Evolutionary conservation across 768 basidiomycete species (phyloP).

Genomic region (Naganishia friedmannii): DNA sequence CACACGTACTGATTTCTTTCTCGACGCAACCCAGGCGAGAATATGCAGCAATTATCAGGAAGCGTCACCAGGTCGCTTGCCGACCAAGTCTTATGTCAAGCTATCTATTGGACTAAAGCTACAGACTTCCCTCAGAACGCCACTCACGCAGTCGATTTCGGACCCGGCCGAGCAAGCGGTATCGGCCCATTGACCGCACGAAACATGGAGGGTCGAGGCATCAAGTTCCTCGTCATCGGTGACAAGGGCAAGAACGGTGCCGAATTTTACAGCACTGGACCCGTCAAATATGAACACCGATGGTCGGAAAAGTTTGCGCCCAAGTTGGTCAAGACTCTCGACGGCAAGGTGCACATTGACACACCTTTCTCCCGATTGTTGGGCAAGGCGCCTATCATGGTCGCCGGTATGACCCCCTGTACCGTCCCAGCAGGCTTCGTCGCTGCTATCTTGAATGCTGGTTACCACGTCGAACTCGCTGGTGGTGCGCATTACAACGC

Average conservation of each 20-base stretch:
- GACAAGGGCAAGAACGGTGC: constrained; percentile 83
- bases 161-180: constrained; percentile 88
- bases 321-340: constrained; percentile 79
- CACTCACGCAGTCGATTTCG: constrained; percentile 94
- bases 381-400: constrained; percentile 98
- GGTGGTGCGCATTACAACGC: constrained; percentile 97
- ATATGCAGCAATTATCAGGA: constrained; percentile 66
- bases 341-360: constrained; percentile 87
- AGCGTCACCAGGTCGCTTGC: constrained; percentile 84
- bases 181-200: constrained; percentile 86
- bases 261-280: constrained; percentile 70
- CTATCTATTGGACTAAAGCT: constrained; percentile 89
- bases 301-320: constrained; percentile 90
- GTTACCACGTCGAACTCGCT: constrained; percentile 93
- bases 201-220: constrained; percentile 88
- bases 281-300: constrained; percentile 74
- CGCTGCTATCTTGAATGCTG: constrained; percentile 83
- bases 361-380: constrained; percentile 93
- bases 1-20: constrained; percentile 35
- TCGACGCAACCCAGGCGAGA: constrained; percentile 62
- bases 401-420: constrained; percentile 97
- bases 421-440: constrained; percentile 96
- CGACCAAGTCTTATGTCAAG: constrained; percentile 85
- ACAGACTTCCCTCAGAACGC: constrained; percentile 84
- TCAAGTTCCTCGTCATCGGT: constrained; percentile 84